Base-by-base conservation (phyloP, 2,329 filamentous ascomycete species). In the Ophidiomyces ophidiicola region DNA sequence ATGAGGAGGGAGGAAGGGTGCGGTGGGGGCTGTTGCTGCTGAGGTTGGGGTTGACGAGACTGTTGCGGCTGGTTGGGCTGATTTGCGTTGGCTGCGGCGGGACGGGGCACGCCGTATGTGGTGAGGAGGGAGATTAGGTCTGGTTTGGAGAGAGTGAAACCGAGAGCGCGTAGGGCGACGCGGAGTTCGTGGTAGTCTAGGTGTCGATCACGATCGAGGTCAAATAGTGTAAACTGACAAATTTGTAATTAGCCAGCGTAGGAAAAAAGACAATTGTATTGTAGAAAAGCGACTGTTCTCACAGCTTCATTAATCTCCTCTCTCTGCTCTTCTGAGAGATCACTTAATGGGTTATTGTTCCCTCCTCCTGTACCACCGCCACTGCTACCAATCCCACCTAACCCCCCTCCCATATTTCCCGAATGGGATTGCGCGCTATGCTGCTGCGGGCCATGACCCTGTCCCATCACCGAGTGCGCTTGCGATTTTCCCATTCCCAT, bases 121-220 rank as follows among this genome's bases (percentile, higher is more conserved):
- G 84, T 81, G 44, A 98, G 73, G 46, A 92, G 76, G 32, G 72
- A 68, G 53, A 88, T 79, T 44, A 94, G 85, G 51, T 93, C 85
- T 46, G 77, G 69, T 60, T 94, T 94, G 43, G 84, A 74, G 35
- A 94, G 70, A 53, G 92, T 85, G 67, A 96, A 96, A 48, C 90
- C 90, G 1, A 98, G 77, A 3, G 90, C 90, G 59, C 92, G 90
- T 53, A 96, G 79, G 44, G 88, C 86, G 64, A 96, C 90, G 62
- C 90, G 88, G 59, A 96, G 83, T 65, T 98, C 90, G 66, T 96
- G 90, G 69, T 94, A 96, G 67, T 96, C 88, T 56, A 98, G 84
- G 61, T 82, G 78, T 32, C 79, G 75, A 66, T 96, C 87, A 60
- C 92, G 88, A 70, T 96, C 88, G 55, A 94, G 81, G 60, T 96